phyloP scores from a whole-genome alignment of 345 rosid species.

The Cardamine chenopodiifolia region DNA sequence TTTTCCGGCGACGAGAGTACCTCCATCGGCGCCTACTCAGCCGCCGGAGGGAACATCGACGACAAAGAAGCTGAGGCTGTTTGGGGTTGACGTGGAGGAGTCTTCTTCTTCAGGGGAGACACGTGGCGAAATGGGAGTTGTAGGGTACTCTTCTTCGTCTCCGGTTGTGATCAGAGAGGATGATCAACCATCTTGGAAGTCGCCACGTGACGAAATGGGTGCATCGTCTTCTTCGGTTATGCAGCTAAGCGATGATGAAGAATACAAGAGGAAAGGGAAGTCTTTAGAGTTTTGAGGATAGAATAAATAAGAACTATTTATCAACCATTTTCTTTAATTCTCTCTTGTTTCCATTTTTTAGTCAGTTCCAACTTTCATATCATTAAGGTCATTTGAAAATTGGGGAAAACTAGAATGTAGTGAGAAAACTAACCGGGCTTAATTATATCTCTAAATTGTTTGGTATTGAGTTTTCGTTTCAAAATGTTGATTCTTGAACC shows the following conservation, averaged over 20 bases:
- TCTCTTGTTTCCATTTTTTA: neutral
- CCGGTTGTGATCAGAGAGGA: constrained; percentile 37
- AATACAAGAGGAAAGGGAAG: constrained; percentile 44
- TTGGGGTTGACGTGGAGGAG: constrained; percentile 68
- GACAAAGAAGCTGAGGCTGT: constrained; percentile 60
- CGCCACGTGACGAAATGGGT: constrained; percentile 44
- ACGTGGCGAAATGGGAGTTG: constrained; percentile 27
- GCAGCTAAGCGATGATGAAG: constrained; percentile 34
- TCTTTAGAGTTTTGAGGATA: constrained; percentile 25
- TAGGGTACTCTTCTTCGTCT: constrained; percentile 28
- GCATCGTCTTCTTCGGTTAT: constrained; percentile 43
- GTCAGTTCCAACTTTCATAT: neutral
- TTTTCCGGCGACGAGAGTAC: constrained; percentile 34
- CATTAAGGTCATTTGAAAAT: constrained; percentile 7
- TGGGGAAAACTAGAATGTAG: constrained; percentile 15
- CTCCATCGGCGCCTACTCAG: constrained; percentile 16
- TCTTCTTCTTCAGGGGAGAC: constrained; percentile 45
- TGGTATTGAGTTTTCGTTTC: constrained; percentile 9
- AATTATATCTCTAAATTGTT: constrained; percentile 14
- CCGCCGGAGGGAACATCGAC: neutral
- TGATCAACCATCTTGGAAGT: constrained; percentile 20
- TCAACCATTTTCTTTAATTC: neutral
- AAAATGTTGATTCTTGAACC: constrained; percentile 25
- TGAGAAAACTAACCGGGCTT: constrained; percentile 8
- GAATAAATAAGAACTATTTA: neutral